Conservation (phyloP, 2,329 filamentous ascomycete species). For the Alternaria panax region DNA sequence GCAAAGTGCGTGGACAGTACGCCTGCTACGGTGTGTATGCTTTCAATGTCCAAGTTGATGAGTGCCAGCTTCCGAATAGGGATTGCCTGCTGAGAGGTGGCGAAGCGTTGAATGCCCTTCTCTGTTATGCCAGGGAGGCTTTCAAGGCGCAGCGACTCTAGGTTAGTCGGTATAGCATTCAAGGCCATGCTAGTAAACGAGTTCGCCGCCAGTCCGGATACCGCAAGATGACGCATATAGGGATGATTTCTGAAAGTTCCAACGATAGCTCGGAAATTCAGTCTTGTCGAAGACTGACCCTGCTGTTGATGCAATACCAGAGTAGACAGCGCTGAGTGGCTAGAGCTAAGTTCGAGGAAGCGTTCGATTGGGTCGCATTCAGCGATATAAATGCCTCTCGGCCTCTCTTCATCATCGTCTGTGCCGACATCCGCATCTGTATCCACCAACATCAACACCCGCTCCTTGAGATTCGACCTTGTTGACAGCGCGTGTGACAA, state of each 20-base stretch:
- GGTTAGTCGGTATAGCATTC: constrained; percentile 57
- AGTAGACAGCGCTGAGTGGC: constrained; percentile 61
- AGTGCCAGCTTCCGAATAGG: constrained; percentile 59
- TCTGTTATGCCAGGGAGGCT: constrained; percentile 64
- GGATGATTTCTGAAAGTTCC: constrained; percentile 62
- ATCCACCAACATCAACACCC: constrained; percentile 62
- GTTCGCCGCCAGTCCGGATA: constrained; percentile 61
- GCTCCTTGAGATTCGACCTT: constrained; percentile 61
- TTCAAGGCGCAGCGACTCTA: constrained; percentile 64
- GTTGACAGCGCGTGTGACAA: constrained; percentile 64
- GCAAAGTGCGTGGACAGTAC: constrained; percentile 57
- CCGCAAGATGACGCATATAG: constrained; percentile 60
- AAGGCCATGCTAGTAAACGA: constrained; percentile 65
- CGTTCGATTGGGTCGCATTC: constrained; percentile 59
- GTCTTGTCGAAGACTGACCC: constrained; percentile 41
- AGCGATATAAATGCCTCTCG: constrained; percentile 39
- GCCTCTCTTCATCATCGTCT: constrained; percentile 42
- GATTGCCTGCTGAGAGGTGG: constrained; percentile 55
- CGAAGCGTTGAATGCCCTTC: constrained; percentile 61
- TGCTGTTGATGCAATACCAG: constrained; percentile 56
- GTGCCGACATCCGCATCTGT: constrained; percentile 22
- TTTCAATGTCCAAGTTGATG: constrained; percentile 62
- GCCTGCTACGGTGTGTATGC: constrained; percentile 60
- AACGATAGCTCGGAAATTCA: constrained; percentile 64
- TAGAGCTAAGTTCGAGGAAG: constrained; percentile 62